A percentile compares a stretch with the other conserved stretches of the same genome.
These are phyloP conservation scores for Tothia fuscella DNA, from an alignment of 2,329 filamentous ascomycete genomes.

Conservation along the genomic window DNA sequence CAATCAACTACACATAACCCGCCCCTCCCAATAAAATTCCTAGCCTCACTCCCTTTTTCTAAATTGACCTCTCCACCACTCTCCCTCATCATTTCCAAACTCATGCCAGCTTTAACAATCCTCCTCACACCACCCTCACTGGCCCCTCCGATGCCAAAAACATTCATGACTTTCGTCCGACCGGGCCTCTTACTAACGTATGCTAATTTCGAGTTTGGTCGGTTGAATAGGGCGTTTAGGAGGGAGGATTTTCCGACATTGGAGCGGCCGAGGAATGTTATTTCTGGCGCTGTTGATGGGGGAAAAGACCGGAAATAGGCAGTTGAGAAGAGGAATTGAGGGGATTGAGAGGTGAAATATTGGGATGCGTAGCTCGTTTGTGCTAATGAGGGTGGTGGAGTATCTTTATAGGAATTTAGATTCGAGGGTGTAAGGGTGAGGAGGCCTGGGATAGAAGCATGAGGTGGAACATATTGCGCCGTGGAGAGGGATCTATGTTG, in stretches of 20 bases:
- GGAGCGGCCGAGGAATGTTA: conserved; percentile 55
- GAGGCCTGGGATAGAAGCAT: too few species aligned
- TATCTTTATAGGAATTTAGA: conserved; percentile 20
- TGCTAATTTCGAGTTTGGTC: conserved; percentile 31
- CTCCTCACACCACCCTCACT: conserved; percentile 16
- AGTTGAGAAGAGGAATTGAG: conserved; percentile 47
- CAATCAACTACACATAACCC: conserved; percentile 54
- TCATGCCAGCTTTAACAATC: conserved; percentile 11
- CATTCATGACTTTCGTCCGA: conserved; percentile 53
- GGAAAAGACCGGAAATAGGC: conserved; percentile 49
- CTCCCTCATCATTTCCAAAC: conserved; percentile 7
- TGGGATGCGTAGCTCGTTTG: conserved; percentile 29
- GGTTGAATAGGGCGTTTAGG: conserved; percentile 50
- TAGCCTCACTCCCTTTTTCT: conserved; percentile 16
- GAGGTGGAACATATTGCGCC: too few species aligned
- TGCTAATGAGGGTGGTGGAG: conserved; percentile 19
- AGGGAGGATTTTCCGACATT: conserved; percentile 60
- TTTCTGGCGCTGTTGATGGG: conserved; percentile 43
- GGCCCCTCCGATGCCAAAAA: conserved; percentile 44
- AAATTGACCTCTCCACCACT: conserved; percentile 11
- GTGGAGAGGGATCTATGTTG: too few species aligned
- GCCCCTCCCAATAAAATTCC: conserved; percentile 27
- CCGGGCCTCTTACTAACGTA: conserved; percentile 49
- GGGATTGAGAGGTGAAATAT: conserved; percentile 35
- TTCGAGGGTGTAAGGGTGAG: too few species aligned